Base-by-base conservation (phyloP, 768 basidiomycete genomes). In the Filobasidium wieringae region DNA sequence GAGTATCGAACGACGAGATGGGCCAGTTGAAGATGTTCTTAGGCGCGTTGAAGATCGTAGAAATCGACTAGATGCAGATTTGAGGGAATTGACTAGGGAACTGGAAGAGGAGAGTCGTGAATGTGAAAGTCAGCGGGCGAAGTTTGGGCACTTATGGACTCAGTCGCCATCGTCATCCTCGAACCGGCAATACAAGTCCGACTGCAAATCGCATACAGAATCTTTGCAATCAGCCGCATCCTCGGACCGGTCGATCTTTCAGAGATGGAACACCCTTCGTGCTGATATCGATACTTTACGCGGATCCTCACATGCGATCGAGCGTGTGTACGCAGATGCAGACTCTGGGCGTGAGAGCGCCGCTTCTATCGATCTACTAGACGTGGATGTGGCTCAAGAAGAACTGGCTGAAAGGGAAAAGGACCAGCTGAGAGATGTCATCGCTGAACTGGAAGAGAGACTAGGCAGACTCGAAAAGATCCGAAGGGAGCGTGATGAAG, bases 81-180 rank as follows among this genome's bases (percentile, higher is more conserved):
- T 99, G 40, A 82, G 87, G 8, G 70, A 74, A 22, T 72, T 85
- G 37, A 78, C 79, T 2, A 75, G 78, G 3, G 83, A 89, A 49
- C 75, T 99, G 37, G 92, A 95, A 15, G 75, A 76, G 36, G 95
- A 97, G 74, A 83, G 82, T 32, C 77, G 83, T 63, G 89, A 91
- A 47, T 96, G 91, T 74, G 93, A 99, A 74, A 77, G 80, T 50
- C 82, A 84, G 83, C 78, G 91, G 55, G 76, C 76, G 56, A 68
- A 86, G 72, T 92, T 88, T 72, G 85, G 85, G 30, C 84, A 90
- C 63, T 72, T 81, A 29, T 96, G 88, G 85, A 83, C 85, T 7
- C 92, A 95, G 72, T 80, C 81, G 8, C 92, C 93, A 0, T 85
- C 85, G 4, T 83, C 87, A 0, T 78, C 80, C 1, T 74, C 84